Evolutionary conservation across 192 early-diverging fungal species (phyloP).

Genomic region (Funneliformis geosporum): DNA sequence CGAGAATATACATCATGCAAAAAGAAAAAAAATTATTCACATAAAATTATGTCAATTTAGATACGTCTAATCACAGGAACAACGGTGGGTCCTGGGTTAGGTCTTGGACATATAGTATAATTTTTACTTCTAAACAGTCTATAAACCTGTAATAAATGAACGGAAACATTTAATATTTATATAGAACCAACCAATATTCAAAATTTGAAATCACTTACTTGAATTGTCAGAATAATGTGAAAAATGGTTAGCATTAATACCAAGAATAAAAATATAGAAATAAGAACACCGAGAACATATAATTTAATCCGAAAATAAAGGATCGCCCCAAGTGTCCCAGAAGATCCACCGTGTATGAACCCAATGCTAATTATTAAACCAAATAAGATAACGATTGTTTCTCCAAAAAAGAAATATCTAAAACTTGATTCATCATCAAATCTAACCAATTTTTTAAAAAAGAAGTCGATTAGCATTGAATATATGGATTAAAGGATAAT

Average conservation of each 20-base stretch:
- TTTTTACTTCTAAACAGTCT: neutral
- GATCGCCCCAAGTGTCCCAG: neutral
- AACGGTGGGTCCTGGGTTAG: too few species aligned
- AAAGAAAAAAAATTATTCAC: too few species aligned
- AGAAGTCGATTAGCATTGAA: neutral
- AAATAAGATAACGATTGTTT: neutral
- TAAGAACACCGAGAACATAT: neutral
- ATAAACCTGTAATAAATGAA: neutral
- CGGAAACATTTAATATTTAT: neutral
- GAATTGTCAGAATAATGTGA: neutral
- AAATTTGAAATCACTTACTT: neutral
- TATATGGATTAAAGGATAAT: neutral
- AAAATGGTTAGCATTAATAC: neutral
- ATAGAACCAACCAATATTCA: neutral
- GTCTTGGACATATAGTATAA: neutral
- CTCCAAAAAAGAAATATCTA: conserved; percentile 13
- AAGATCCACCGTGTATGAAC: neutral
- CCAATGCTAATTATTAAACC: neutral
- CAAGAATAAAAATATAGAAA: neutral
- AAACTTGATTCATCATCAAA: neutral
- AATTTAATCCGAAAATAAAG: neutral
- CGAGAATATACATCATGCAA: too few species aligned
- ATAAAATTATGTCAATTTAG: too few species aligned
- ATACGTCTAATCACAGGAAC: too few species aligned
- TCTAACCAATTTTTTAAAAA: neutral